phyloP scores from a whole-genome alignment of 2,329 filamentous ascomycete species.

The Pyrenophora graminea region DNA sequence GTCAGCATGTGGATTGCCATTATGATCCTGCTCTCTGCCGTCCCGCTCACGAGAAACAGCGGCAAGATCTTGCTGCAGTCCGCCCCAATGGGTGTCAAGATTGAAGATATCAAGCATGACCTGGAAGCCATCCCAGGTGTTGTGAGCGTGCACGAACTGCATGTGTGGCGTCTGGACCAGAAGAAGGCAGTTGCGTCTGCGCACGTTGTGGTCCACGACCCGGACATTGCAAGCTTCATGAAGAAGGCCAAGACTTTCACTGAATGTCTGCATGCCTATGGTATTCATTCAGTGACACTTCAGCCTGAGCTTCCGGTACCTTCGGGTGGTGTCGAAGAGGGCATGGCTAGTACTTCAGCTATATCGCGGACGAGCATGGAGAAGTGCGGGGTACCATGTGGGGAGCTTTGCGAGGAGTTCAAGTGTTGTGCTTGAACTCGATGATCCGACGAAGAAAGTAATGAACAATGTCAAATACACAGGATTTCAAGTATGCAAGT shows the following conservation, averaged over 20 bases:
- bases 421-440: conserved; percentile 49
- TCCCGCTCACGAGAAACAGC: conserved; percentile 64
- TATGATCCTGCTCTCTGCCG: conserved; percentile 69
- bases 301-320: conserved; percentile 62
- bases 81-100: conserved; percentile 62
- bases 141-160: conserved; percentile 70
- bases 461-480: not conserved
- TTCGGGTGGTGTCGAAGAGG: not conserved
- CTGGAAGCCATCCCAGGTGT: conserved; percentile 71
- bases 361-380: conserved; percentile 34
- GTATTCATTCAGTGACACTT: conserved; percentile 71
- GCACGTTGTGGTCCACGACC: conserved; percentile 66
- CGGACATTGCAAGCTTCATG: conserved; percentile 62
- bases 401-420: conserved; percentile 56
- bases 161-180: conserved; percentile 75
- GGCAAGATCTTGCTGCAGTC: conserved; percentile 71
- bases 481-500: not conserved
- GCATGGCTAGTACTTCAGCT: conserved; percentile 16
- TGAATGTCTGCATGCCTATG: conserved; percentile 73
- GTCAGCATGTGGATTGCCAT: conserved; percentile 70
- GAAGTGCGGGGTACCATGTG: conserved; percentile 59
- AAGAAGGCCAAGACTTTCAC: conserved; percentile 64
- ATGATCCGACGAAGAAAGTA: not conserved
- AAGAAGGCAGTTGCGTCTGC: conserved; percentile 70
- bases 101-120: conserved; percentile 69